Base-by-base conservation (phyloP, 139 green algal genomes). In the Monoraphidium neglectum region DNA sequence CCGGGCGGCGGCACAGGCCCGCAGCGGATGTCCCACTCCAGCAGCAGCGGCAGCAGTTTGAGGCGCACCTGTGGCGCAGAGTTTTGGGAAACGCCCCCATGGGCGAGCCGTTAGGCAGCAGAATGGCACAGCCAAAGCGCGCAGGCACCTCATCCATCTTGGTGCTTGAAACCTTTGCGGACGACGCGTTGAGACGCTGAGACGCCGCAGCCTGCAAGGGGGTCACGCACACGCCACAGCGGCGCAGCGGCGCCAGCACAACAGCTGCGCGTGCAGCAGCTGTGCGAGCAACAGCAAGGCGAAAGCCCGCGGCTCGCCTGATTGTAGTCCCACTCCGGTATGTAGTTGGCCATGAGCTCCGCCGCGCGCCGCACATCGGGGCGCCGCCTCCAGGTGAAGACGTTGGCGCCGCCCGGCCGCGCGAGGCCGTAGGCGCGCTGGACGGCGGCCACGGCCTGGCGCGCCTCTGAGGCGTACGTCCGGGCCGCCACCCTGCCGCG, bases 11-110 rank as follows among this genome's bases (percentile, higher is more conserved):
- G 81, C 32, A n/a, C 5, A 10, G 81, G 81, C 0, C 81, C 81
- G 59, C 86, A 82, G 23, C 80, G 69, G 66, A 89, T 35, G 74
- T 94, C 89, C 89, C 89, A 94, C 67, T 94, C 89, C 70, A 94
- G 61, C 40, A 94, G 79, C 72, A 89, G 51, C 2, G 89, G 89
- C 74, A 92, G 76, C 78, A 93, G 57, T 83, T 93, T 94, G 68
- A 76, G 38, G 8, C 89, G 84, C 66, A 86, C 71, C 32, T 71
- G 60, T 8, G 8, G 43, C 43, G 43, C 43, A 12, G 8, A 12
- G 43, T 8, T 51, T 8, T 8, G 43, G 43, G 43, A 21, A 12
- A 12, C 43, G 43, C 8, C 43, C 8, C 43, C 43, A 12, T 8
- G 43, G n/a, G n/a, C n/a, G n/a, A n/a, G n/a, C n/a, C n/a, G n/a